Conservation (phyloP, 805 yeast species). For the Nakazawaea siamensis region DNA sequence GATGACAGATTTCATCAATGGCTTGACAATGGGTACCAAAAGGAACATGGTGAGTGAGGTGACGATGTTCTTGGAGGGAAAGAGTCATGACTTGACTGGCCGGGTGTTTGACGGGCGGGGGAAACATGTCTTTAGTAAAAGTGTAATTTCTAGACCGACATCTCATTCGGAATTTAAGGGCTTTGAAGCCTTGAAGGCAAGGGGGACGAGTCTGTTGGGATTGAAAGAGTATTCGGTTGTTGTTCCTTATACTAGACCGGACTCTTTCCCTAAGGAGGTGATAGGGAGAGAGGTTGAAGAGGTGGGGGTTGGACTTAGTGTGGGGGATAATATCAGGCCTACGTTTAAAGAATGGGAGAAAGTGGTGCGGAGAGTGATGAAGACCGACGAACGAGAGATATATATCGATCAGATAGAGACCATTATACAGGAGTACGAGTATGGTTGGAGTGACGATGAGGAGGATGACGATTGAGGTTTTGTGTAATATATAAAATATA, state of each 20-base stretch:
- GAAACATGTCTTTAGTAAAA: constrained; percentile 20
- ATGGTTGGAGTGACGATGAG: constrained; percentile 42
- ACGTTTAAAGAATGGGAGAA: constrained; percentile 17
- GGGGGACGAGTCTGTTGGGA: constrained; percentile 15
- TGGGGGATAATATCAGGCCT: constrained; percentile 18
- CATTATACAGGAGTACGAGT: constrained; percentile 37
- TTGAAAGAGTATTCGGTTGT: constrained; percentile 11
- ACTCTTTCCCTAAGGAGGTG: constrained; percentile 24
- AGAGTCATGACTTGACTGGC: constrained; percentile 7
- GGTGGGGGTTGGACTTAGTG: constrained; percentile 13
- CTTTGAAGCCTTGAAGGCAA: constrained; percentile 7
- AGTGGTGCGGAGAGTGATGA: constrained; percentile 18
- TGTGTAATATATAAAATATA: background rate
- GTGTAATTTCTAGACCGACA: constrained; percentile 17
- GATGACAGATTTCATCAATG: constrained; percentile 36
- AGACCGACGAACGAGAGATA: constrained; percentile 45
- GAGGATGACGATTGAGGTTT: constrained; percentile 19
- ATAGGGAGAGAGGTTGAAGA: constrained; percentile 11
- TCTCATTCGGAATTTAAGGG: constrained; percentile 1
- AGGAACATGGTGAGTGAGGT: constrained; percentile 42
- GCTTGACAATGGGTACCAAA: constrained; percentile 31
- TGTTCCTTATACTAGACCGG: constrained; percentile 14
- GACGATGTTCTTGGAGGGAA: constrained; percentile 11
- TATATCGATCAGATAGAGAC: constrained; percentile 38
- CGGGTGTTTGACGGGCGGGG: constrained; percentile 4